These are phyloP conservation scores for Solanum arcanum DNA, from an alignment of 257 asterid species.

Conservation along the genomic window DNA sequence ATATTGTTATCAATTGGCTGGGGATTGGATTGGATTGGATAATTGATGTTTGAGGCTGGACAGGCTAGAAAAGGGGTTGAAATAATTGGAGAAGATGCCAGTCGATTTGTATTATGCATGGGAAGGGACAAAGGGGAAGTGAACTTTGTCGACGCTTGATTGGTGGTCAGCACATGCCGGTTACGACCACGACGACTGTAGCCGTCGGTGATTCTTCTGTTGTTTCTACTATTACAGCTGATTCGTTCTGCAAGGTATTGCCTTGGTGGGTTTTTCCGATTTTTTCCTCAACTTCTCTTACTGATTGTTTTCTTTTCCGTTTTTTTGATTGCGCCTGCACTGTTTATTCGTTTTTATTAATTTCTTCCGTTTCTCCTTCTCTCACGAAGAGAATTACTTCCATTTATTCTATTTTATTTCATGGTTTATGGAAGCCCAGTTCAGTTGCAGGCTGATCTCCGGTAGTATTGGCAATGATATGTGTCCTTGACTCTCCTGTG, in stretches of 20 bases:
- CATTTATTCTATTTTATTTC: background rate
- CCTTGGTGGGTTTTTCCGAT: constrained; percentile 17
- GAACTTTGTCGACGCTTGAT: constrained; percentile 14
- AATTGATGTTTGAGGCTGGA: constrained; percentile 3
- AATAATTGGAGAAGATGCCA: constrained; percentile 27
- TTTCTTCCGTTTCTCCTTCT: background rate
- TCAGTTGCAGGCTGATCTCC: background rate
- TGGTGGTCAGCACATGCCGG: constrained; percentile 36
- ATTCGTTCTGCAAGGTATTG: constrained; percentile 44
- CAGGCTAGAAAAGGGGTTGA: background rate
- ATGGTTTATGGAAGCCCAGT: background rate
- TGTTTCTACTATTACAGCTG: constrained; percentile 13
- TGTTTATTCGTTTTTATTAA: background rate
- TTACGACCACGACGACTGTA: constrained; percentile 15
- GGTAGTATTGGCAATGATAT: background rate
- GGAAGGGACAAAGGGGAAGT: constrained; percentile 42
- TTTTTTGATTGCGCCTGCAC: background rate
- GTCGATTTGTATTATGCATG: constrained; percentile 30
- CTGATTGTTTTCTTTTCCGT: background rate
- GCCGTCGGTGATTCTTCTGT: constrained; percentile 13
- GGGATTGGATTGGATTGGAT: background rate
- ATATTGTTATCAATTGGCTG: background rate
- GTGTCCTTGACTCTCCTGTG: background rate
- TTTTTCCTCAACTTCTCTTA: background rate
- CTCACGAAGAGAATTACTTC: background rate